A percentile compares a stretch with the other conserved stretches of the same genome.
phyloP scores from a whole-genome alignment of 2,329 filamentous ascomycete genomes.

The Proliferodiscus dingleyae region DNA sequence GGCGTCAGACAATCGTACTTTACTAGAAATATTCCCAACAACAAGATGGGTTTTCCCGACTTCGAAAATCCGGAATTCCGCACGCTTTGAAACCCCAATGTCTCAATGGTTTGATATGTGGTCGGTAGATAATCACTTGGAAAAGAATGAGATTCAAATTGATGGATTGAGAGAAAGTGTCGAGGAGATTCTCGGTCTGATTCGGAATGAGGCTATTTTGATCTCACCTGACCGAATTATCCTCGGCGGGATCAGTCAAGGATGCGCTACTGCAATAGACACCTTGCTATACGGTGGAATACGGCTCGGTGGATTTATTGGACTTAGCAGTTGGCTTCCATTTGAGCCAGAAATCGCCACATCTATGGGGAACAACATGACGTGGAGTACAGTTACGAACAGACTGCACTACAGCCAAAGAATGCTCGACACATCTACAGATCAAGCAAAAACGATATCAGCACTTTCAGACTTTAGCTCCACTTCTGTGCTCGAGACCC shows the following conservation, averaged over 20 bases:
- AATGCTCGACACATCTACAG: too few relatives aligned
- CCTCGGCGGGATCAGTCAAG: conserved; percentile 42
- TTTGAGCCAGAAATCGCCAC: neutral
- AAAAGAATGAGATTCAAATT: conserved; percentile 10
- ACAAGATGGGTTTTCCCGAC: conserved; percentile 14
- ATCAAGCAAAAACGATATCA: too few relatives aligned
- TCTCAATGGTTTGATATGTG: conserved; percentile 17
- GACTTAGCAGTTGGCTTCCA: neutral
- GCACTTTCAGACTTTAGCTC: too few relatives aligned
- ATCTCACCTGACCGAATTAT: conserved; percentile 35
- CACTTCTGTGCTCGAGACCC: neutral
- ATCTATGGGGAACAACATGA: neutral
- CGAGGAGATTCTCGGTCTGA: conserved; percentile 1
- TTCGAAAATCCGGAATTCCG: conserved; percentile 2
- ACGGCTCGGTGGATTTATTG: neutral
- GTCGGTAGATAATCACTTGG: conserved; percentile 4
- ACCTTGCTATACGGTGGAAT: neutral
- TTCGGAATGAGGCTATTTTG: neutral
- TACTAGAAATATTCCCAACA: conserved; percentile 34
- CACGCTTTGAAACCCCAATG: conserved; percentile 1
- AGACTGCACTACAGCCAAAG: too few relatives aligned
- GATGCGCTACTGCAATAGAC: conserved; percentile 15
- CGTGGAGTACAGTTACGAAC: too few relatives aligned
- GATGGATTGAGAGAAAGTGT: conserved; percentile 11
- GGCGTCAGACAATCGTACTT: neutral